Base-by-base conservation (phyloP, 169 alveolate genomes). In the Plasmodium billcollinsi region DNA sequence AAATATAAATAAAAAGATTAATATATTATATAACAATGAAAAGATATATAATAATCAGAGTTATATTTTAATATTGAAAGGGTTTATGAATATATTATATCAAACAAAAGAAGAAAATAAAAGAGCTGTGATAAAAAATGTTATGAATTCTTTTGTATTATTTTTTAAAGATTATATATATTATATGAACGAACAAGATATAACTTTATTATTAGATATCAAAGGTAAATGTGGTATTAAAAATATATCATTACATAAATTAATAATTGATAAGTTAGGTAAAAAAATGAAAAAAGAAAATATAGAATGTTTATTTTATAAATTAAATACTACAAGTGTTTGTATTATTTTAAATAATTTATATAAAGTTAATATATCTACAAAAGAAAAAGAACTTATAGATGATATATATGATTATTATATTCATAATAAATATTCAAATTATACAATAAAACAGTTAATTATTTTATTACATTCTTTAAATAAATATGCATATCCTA, bases 111-210 rank as follows among this genome's bases (percentile, higher is more conserved):
- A 65, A 58, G 9, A 76, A 50, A 9, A 45, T 39, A 76, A 65
- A 58, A 62, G 59, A 76, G 20, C 4, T 9, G 18, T 49, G 11
- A 3, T 76, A 20, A 12, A 15, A 4, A 65, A 76, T 20, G 20
- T 76, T 0, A 76, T 76, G 14, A 43, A 33, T 14, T 49, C 70
- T 45, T 76, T 58, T 76, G 76, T 76, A 18, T 67, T 54, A 3
- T 76, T 9, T 56, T 63, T 76, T 58, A 66, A 21, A 49, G 43
- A 21, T 15, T 50, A 76, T 14, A 58, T 76, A 69, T 45, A 62
- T 50, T 18, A 63, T 18, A 76, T 76, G 89, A 76, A 76, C 49
- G 89, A 76, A 26, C 89, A 76, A 69, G 89, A 76, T 58, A 21
- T 76, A 20, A 76, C 89, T n/a, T 65, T 76, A 29, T 50, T 76